These are phyloP conservation scores for Paramecium octaurelia DNA, from an alignment of 73 alveolate species.

Conservation along the genomic window DNA sequence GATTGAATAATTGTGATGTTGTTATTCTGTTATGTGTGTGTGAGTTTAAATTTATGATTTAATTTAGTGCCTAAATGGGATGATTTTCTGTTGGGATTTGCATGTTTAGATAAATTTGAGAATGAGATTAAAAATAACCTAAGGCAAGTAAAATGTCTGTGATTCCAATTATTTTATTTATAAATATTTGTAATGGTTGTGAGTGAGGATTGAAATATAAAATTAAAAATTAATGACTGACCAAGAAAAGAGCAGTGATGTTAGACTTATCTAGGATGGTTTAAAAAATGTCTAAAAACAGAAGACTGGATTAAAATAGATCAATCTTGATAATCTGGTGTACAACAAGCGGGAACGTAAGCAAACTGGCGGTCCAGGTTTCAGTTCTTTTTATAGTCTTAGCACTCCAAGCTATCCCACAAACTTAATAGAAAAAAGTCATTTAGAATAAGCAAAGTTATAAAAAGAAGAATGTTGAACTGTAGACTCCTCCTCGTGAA, in stretches of 20 bases:
- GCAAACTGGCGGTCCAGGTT: background rate
- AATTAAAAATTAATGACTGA: slow-evolving; percentile 16
- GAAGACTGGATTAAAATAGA: slow-evolving; percentile 31
- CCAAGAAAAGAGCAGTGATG: slow-evolving; percentile 36
- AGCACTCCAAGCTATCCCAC: background rate
- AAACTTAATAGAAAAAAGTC: background rate
- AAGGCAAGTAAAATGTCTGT: slow-evolving; percentile 82
- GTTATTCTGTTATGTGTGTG: background rate
- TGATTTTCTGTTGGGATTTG: slow-evolving; percentile 93
- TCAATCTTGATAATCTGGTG: slow-evolving; percentile 41
- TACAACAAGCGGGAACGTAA: slow-evolving; percentile 39
- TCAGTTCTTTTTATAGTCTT: background rate
- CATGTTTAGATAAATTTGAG: slow-evolving; percentile 67
- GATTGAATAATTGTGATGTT: background rate
- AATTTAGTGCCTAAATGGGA: slow-evolving; percentile 88
- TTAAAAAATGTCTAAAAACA: background rate
- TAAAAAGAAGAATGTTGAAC: slow-evolving; percentile 2
- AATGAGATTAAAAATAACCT: slow-evolving; percentile 19
- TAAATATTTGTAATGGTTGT: background rate
- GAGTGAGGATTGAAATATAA: background rate
- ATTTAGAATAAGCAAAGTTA: background rate
- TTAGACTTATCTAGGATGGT: background rate
- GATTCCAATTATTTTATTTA: slow-evolving; percentile 56
- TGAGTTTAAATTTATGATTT: slow-evolving; percentile 61
- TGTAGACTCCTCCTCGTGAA: background rate